Percentiles rank a stretch among this genome's conserved stretches.
These are phyloP conservation scores for Pyrenophora graminea DNA, from an alignment of 2,329 filamentous ascomycete species.

Conservation along the genomic window DNA sequence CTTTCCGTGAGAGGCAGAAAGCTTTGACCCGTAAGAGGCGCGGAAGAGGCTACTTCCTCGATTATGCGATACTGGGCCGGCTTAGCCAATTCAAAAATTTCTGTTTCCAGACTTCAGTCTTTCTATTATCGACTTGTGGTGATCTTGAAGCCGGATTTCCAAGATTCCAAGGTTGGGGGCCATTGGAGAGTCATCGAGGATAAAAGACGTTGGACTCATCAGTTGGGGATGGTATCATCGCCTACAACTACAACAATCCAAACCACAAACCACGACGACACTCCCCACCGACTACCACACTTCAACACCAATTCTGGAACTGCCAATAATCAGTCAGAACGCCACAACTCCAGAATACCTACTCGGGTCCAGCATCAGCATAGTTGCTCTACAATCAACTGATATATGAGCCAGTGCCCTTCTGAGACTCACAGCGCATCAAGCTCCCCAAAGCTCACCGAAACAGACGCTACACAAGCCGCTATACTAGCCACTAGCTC, in stretches of 20 bases:
- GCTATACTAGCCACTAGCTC: conserved; percentile 10
- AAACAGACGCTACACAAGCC: conserved; percentile 13
- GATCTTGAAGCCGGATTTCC: conserved; percentile 18
- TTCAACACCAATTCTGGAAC: not conserved
- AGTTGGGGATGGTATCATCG: conserved; percentile 14
- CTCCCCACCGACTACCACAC: not conserved
- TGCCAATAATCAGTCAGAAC: conserved; percentile 9
- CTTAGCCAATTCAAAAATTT: conserved; percentile 28
- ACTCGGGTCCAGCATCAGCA: conserved; percentile 5
- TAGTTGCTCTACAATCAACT: not conserved
- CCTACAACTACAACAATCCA: conserved; percentile 7
- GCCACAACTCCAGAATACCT: conserved; percentile 1
- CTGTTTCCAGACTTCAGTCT: conserved; percentile 24
- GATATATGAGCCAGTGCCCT: conserved; percentile 30
- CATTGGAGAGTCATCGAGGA: conserved; percentile 7
- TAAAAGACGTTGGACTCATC: conserved; percentile 32
- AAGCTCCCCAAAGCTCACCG: conserved; percentile 22
- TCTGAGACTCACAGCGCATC: conserved; percentile 30
- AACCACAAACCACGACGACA: conserved; percentile 9
- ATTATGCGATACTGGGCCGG: conserved; percentile 32
- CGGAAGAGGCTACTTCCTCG: conserved; percentile 24
- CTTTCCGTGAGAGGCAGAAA: conserved; percentile 15
- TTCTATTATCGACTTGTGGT: conserved; percentile 30
- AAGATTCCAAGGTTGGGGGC: conserved; percentile 16
- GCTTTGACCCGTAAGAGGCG: conserved; percentile 26